Conservation (phyloP, 352 stramenopile species). For the Elongisporangium undulatum region DNA sequence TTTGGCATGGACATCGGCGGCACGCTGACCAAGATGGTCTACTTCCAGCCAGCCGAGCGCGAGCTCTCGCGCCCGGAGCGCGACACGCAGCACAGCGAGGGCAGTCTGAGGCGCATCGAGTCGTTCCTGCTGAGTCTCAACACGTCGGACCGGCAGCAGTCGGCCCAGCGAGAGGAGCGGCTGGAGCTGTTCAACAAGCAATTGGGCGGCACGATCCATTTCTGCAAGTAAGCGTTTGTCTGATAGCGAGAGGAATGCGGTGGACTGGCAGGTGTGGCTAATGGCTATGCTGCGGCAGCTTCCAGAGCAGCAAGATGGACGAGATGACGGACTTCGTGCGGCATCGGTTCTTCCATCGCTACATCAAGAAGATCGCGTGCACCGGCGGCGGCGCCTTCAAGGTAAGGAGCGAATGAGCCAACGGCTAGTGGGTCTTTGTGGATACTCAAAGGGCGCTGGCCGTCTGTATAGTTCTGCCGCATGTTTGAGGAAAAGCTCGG, state of each 20-base stretch:
- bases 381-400: slow-evolving; percentile 97
- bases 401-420: no score
- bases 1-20: slow-evolving; percentile 94
- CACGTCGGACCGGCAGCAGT: slow-evolving; percentile 24
- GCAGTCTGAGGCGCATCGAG: slow-evolving; percentile 51
- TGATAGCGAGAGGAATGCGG: neutral
- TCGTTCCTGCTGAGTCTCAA: slow-evolving; percentile 42
- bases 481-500: slow-evolving; percentile 90
- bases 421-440: neutral
- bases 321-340: slow-evolving; percentile 64
- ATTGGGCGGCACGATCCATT: slow-evolving; percentile 93
- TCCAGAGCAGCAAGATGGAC: slow-evolving; percentile 67
- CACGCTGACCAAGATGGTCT: slow-evolving; percentile 91
- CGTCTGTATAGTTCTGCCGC: slow-evolving; percentile 40
- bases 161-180: slow-evolving; percentile 48
- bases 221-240: slow-evolving; percentile 51
- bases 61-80: slow-evolving; percentile 13
- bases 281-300: slow-evolving; percentile 23
- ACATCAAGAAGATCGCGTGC: slow-evolving; percentile 87
- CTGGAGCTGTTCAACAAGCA: slow-evolving; percentile 69
- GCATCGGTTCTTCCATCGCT: slow-evolving; percentile 84
- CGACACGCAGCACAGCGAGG: slow-evolving; percentile 28
- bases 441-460: slow-evolving; percentile 2
- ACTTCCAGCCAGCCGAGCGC: slow-evolving; percentile 79
- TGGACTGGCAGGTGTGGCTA: neutral